phyloP scores from a whole-genome alignment of 768 basidiomycete species.

The Leccinum arenicola region DNA sequence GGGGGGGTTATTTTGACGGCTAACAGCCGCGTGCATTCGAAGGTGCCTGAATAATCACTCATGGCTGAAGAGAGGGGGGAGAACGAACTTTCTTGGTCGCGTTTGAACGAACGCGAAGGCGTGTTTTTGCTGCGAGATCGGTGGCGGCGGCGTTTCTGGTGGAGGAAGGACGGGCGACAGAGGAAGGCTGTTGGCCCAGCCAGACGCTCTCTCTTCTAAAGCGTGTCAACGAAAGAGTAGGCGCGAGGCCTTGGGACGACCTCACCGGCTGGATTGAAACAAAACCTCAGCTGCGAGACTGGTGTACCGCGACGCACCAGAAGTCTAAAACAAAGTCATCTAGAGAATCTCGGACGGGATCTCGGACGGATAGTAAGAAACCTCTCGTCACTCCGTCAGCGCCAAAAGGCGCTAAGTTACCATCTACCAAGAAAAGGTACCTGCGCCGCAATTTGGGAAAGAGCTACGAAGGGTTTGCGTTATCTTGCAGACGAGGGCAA shows the following conservation, averaged over 20 bases:
- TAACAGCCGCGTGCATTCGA: constrained; percentile 10
- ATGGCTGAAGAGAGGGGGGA: not conserved
- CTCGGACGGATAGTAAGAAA: no score
- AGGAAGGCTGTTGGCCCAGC: constrained; percentile 19
- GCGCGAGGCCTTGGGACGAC: constrained; percentile 4
- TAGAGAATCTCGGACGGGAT: not conserved
- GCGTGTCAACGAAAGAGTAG: constrained; percentile 12
- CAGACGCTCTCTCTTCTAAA: constrained; percentile 14
- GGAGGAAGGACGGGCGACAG: constrained; percentile 8
- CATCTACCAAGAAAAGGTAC: no score
- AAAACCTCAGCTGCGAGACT: constrained; percentile 16
- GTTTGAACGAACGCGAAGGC: constrained; percentile 17
- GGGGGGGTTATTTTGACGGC: constrained; percentile 19
- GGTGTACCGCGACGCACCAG: constrained; percentile 18
- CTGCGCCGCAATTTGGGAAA: no score
- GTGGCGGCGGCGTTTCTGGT: not conserved
- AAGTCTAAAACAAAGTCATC: constrained; percentile 28
- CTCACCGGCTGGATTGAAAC: constrained; percentile 20
- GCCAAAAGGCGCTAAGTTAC: no score
- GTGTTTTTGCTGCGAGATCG: not conserved
- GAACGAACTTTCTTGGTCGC: not conserved
- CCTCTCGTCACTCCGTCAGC: no score
- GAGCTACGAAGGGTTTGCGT: no score
- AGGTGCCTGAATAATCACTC: constrained; percentile 6
- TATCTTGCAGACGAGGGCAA: no score